Evolutionary conservation across 1,284 basidiomycete genomes (phyloP).

Genomic region (Serendipita sp.): DNA sequence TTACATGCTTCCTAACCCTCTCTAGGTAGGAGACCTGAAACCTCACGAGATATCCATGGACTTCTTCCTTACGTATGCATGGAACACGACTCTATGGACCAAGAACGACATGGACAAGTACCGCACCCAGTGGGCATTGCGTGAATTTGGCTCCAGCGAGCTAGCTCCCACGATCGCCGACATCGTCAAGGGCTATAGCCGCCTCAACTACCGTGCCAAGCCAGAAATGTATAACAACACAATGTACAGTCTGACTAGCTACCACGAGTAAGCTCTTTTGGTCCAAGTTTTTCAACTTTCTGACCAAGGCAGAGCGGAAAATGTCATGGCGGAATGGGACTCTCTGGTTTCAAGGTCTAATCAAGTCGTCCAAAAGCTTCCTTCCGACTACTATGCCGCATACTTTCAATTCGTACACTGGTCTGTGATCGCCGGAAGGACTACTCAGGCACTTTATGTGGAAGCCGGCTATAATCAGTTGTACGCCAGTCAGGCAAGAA

Average conservation of each 20-base stretch:
- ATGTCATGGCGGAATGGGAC: slow-evolving; percentile 35
- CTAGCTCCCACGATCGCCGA: slow-evolving; percentile 28
- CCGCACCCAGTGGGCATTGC: slow-evolving; percentile 42
- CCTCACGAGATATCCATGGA: slow-evolving; percentile 57
- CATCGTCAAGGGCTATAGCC: slow-evolving; percentile 45
- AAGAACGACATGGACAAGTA: slow-evolving; percentile 38
- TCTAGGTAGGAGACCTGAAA: slow-evolving; percentile 47
- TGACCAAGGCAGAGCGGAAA: slow-evolving; percentile 35
- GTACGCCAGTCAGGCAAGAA: slow-evolving; percentile 45
- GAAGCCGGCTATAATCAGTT: slow-evolving; percentile 46
- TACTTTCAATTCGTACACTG: slow-evolving; percentile 58
- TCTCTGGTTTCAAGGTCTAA: slow-evolving; percentile 35
- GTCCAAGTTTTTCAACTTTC: slow-evolving; percentile 1
- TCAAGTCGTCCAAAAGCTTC: slow-evolving; percentile 37
- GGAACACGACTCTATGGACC: slow-evolving; percentile 36
- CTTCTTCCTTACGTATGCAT: slow-evolving; percentile 52
- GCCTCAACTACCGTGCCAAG: slow-evolving; percentile 47
- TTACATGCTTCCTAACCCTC: background rate
- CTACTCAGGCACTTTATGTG: slow-evolving; percentile 42
- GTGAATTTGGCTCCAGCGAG: slow-evolving; percentile 40
- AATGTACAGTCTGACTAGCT: slow-evolving; percentile 47
- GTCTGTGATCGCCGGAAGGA: slow-evolving; percentile 42
- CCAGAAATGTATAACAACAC: slow-evolving; percentile 51
- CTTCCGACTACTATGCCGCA: slow-evolving; percentile 33
- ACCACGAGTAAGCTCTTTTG: slow-evolving; percentile 41